Evolutionary conservation across 306 rosid species (phyloP).

Genomic region (Dryas drummondii): DNA sequence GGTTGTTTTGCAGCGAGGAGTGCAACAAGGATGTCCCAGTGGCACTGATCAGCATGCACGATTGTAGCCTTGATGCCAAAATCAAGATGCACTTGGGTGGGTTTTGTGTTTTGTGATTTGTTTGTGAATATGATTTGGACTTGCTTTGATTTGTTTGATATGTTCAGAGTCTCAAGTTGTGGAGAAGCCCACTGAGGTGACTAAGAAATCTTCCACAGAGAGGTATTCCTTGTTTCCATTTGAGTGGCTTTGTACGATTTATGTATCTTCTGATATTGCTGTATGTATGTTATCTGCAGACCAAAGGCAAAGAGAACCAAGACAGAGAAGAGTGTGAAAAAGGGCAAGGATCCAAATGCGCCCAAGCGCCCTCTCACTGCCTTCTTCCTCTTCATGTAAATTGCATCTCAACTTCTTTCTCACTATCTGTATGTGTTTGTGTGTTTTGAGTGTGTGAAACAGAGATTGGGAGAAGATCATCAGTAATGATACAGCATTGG

Average conservation of each 20-base stretch:
- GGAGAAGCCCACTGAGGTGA: conserved; percentile 49
- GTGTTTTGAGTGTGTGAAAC: too few relatives aligned
- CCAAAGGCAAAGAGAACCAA: conserved; percentile 59
- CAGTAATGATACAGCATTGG: too few relatives aligned
- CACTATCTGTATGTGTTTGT: too few relatives aligned
- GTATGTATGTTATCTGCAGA: too few relatives aligned
- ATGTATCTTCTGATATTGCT: not conserved
- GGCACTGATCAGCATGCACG: conserved; percentile 76
- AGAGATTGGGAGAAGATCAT: too few relatives aligned
- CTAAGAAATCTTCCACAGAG: conserved; percentile 41
- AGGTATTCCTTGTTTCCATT: conserved; percentile 31
- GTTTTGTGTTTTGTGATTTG: not conserved
- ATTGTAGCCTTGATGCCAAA: conserved; percentile 84
- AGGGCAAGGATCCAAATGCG: conserved; percentile 61
- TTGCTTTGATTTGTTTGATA: not conserved
- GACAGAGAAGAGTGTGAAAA: conserved; percentile 43
- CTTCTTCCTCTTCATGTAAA: conserved; percentile 69
- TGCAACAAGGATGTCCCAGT: conserved; percentile 72
- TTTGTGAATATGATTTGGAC: not conserved
- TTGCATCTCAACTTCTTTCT: not conserved
- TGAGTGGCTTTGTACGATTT: too few relatives aligned
- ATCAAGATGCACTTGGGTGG: conserved; percentile 69
- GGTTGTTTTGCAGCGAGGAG: conserved; percentile 51
- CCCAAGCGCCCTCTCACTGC: conserved; percentile 90
- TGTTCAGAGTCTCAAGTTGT: conserved; percentile 66